Conservation (phyloP, 192 early-diverging fungal species). For the Chytriomyces confervae region DNA sequence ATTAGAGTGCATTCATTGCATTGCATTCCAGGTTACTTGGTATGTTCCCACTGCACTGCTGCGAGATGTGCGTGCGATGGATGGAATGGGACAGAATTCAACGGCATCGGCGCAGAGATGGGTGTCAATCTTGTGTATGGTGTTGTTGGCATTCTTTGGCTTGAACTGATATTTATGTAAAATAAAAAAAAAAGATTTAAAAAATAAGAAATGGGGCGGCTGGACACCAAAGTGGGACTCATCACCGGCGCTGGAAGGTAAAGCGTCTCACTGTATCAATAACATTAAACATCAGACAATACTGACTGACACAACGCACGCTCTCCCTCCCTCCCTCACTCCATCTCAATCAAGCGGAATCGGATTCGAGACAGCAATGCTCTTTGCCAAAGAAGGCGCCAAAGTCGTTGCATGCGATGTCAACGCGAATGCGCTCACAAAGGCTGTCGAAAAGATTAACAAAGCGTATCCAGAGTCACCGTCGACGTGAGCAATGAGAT, state of each 20-base stretch:
- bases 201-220: conserved; percentile 47
- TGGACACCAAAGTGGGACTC: conserved; percentile 76
- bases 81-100: no score
- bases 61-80: no score
- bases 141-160: no score
- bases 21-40: no score
- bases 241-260: conserved; percentile 83
- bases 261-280: neutral
- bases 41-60: no score
- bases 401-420: conserved; percentile 80
- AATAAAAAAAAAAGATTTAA: no score
- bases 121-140: no score
- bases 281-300: neutral
- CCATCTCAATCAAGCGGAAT: conserved; percentile 75
- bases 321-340: neutral
- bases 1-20: no score
- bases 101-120: no score
- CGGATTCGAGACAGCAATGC: conserved; percentile 72
- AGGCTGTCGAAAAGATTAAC: conserved; percentile 60
- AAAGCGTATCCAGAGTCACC: conserved; percentile 38
- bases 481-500: conserved; percentile 78
- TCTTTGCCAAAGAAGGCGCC: conserved; percentile 82
- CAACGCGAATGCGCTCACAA: conserved; percentile 64
- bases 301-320: neutral
- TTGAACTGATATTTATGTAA: no score